Evolutionary conservation across 2,329 filamentous ascomycete species (phyloP), one percentile per base, ranked within the genome.

Genomic region (Aspergillus arachidicola): DNA sequence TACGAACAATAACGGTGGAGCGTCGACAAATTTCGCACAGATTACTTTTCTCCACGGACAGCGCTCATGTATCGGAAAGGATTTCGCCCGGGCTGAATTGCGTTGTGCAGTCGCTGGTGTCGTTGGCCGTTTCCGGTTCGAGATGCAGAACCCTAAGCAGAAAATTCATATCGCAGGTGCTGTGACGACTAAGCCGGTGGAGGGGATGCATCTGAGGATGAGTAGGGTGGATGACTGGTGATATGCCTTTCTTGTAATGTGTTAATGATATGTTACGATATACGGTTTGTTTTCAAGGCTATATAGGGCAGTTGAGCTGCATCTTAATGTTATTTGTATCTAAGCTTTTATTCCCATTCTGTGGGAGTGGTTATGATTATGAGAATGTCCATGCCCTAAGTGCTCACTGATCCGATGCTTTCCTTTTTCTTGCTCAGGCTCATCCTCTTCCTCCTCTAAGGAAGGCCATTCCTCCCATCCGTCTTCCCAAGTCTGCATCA

Each of bases 381-480:
- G 61, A 1, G 58, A 60, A 54, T 73, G 69, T 7, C 55, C 46
- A 55, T 68, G 68, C 9, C 70, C 70, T 45, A 75, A 38, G 55
- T 75, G 59, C 58, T 77, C 72, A 50, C 74, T 77, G 12, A 72
- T 71, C 19, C 68, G 66, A 56, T 73, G 75, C 55, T 76, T 76
- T 21, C 56, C 59, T 53, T 56, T 46, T 48, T 48, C 46, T 51
- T 53, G 54, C 7, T 63, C 63, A 28, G 69, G 38, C 6, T 73
- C 73, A 21, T 76, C 65, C 11, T 71, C 71, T 30, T 71, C 69
- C 14, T 64, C 69, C 11, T 72, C 73, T 5, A 56, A 38, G 14
- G 78, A 79, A 0, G 80, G 78, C 86, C 86, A 88, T 54, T 84
- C 83, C 7, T 85, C 84, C 68, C 85, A 87, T 1, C 83, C 84